These are phyloP conservation scores for Naganishia friedmannii DNA, from an alignment of 768 basidiomycete species.

Conservation along the genomic window DNA sequence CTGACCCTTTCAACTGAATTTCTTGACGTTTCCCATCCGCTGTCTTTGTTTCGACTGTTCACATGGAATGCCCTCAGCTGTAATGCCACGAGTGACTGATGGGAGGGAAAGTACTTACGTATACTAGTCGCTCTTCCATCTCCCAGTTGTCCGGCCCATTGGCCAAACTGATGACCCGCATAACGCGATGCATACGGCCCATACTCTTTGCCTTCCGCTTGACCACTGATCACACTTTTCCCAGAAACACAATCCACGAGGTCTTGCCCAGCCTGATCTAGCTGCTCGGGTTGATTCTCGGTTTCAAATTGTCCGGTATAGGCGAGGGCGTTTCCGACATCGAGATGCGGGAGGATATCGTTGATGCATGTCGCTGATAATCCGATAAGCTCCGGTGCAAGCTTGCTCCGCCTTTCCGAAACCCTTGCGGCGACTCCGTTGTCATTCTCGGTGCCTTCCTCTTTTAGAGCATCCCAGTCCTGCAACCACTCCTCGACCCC, in stretches of 20 bases:
- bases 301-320: conserved; percentile 56
- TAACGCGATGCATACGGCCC: conserved; percentile 87
- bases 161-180: conserved; percentile 56
- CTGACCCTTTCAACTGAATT: conserved; percentile 90
- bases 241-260: conserved; percentile 80
- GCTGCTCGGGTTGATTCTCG: conserved; percentile 38
- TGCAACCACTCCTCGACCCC: conserved; percentile 72
- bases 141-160: conserved; percentile 89
- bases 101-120: conserved; percentile 52
- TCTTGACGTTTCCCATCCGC: conserved; percentile 65
- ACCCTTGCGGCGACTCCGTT: conserved; percentile 20
- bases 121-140: conserved; percentile 94
- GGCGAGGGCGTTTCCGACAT: conserved; percentile 77
- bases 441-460: conserved; percentile 58
- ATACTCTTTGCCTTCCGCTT: conserved; percentile 55
- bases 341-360: conserved; percentile 78
- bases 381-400: conserved; percentile 60
- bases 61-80: background rate
- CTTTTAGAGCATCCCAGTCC: conserved; percentile 61
- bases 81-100: background rate
- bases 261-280: conserved; percentile 59
- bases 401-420: conserved; percentile 32
- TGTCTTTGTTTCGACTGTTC: conserved; percentile 72
- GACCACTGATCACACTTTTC: conserved; percentile 63
- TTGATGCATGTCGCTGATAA: conserved; percentile 66